Conservation (phyloP, 2,329 filamentous ascomycete species). For the Microsporum canis region DNA sequence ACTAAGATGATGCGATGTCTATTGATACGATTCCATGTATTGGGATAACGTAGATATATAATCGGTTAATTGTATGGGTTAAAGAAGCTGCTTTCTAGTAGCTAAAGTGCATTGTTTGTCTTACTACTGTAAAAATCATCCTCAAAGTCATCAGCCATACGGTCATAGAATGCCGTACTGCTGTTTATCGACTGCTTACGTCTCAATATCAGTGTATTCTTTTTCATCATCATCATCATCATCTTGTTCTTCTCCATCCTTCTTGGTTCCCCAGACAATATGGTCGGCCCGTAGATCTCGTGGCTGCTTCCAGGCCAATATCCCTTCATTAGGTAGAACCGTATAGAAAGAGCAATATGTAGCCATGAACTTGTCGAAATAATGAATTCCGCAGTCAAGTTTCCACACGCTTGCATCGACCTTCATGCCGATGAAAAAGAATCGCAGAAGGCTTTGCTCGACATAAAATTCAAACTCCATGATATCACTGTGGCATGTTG, state of each 20-base stretch:
- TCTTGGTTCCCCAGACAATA: slow-evolving; percentile 9
- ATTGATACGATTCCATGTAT: too few species aligned
- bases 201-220: background rate
- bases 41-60: too few species aligned
- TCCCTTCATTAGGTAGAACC: slow-evolving; percentile 57
- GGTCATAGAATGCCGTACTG: too few species aligned
- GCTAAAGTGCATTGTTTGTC: too few species aligned
- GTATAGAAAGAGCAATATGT: slow-evolving; percentile 53
- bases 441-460: slow-evolving; percentile 48
- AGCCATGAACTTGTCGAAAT: slow-evolving; percentile 49
- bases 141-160: too few species aligned
- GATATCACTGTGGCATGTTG: slow-evolving; percentile 4
- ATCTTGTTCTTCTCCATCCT: slow-evolving; percentile 8
- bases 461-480: slow-evolving; percentile 49
- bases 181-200: background rate
- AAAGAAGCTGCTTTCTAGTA: too few species aligned
- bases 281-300: slow-evolving; percentile 17
- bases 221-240: background rate
- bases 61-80: too few species aligned
- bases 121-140: too few species aligned
- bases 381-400: slow-evolving; percentile 50
- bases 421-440: slow-evolving; percentile 56
- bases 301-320: slow-evolving; percentile 55
- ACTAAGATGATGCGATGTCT: too few species aligned
- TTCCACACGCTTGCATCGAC: slow-evolving; percentile 45